Evolutionary conservation across 2,329 filamentous ascomycete genomes (phyloP), one percentile per base, ranked within the genome.

Genomic region (Rutstroemia sp.): DNA sequence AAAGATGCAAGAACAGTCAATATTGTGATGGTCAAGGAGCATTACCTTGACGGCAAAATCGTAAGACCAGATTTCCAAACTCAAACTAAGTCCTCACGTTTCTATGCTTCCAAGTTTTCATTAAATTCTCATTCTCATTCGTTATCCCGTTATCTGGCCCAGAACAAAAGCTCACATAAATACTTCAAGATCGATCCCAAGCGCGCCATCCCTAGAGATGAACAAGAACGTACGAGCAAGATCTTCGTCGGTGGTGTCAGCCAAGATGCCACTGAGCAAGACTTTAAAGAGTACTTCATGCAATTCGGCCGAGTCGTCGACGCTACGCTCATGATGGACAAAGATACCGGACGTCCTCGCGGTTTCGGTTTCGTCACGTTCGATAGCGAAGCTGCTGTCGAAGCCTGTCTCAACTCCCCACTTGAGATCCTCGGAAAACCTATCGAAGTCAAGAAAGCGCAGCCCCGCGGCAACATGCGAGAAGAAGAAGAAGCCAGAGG

Each of bases 291-390:
- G 58, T 99, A 96, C 74, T 99, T 99, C 75, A 90, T 88, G 68
- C 89, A 96, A 68, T 99, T 97, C 67, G 94, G 94, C 27, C 86
- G 92, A 59, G 94, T 99, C 19, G 87, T 99, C 41, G 94, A 99
- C 73, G 94, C 94, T 2, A 99, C 94, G 0, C 83, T 99, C 2
- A 99, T 99, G 94, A 99, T 99, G 85, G 94, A 99, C 72, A 99
- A 99, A 74, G 94, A 99, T 71, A 99, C 94, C 0, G 94, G 94
- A n/a, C 84, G 94, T 42, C 94, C 94, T 2, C 82, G 94, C 68
- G 94, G 94, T 1, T 99, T 99, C 68, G 94, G 94, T 14, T 99
- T 99, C 71, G 94, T 99, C 53, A 99, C 94, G 0, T 99, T 99
- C 65, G 94, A 99, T 73, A 95, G 87, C 63, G 94, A 99, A 68